Conservation (phyloP, 1,284 basidiomycete species). For the Moniliophthora roreri region DNA sequence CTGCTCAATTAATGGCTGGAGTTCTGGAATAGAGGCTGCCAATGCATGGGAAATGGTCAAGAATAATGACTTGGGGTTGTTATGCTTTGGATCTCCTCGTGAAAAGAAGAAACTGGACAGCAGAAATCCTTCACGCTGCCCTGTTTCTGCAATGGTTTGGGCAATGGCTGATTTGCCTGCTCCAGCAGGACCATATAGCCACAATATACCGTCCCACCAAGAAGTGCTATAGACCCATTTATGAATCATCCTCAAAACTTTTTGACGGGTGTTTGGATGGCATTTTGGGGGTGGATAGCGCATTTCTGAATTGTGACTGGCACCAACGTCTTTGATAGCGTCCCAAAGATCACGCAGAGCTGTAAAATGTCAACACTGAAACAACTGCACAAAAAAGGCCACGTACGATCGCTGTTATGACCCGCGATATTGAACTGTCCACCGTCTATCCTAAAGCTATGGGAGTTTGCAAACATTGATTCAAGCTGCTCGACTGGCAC, state of each 20-base stretch:
- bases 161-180: slow-evolving; percentile 21
- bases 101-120: slow-evolving; percentile 19
- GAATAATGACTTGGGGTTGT: slow-evolving; percentile 1
- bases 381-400: too few relatives aligned
- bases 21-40: background rate
- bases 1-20: background rate
- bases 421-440: too few relatives aligned
- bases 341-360: background rate
- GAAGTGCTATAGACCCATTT: slow-evolving; percentile 10
- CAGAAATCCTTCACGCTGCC: slow-evolving; percentile 1
- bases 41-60: slow-evolving; percentile 5
- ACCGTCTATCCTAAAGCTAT: too few relatives aligned
- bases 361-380: background rate
- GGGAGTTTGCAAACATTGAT: too few relatives aligned
- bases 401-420: too few relatives aligned
- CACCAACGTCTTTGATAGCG: background rate
- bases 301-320: slow-evolving; percentile 1
- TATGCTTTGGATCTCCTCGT: slow-evolving; percentile 4
- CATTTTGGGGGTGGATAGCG: slow-evolving; percentile 8
- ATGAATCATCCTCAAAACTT: slow-evolving; percentile 11
- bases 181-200: slow-evolving; percentile 19
- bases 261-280: slow-evolving; percentile 13
- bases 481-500: too few relatives aligned
- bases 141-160: slow-evolving; percentile 16
- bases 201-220: slow-evolving; percentile 8